Conservation (phyloP, 768 basidiomycete genomes). For the Mrakia blollopis region DNA sequence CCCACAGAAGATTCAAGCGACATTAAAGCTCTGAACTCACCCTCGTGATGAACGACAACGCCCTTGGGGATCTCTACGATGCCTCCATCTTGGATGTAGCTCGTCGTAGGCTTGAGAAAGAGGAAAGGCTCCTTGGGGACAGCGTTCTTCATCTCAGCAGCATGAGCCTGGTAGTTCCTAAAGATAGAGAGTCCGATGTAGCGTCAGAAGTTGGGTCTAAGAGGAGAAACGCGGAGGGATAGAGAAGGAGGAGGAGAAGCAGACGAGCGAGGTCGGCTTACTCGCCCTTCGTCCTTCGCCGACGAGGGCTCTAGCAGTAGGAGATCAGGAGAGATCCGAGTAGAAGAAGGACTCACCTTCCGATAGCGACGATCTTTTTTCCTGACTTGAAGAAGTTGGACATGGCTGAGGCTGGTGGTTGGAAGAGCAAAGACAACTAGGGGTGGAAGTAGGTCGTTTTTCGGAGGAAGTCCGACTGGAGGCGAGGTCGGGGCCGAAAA, state of each 20-base stretch:
- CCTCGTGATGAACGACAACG: constrained; percentile 84
- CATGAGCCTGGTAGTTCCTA: constrained; percentile 55
- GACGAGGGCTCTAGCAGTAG: too few species aligned
- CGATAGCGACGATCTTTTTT: constrained; percentile 75
- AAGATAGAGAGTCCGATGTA: too few species aligned
- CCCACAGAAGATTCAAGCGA: too few species aligned
- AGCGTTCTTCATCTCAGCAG: constrained; percentile 84
- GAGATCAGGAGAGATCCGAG: not conserved
- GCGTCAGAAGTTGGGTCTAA: constrained; percentile 29
- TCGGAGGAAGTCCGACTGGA: too few species aligned
- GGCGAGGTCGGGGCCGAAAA: too few species aligned
- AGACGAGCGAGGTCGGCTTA: not conserved
- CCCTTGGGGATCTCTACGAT: constrained; percentile 80
- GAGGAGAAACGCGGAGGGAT: constrained; percentile 60
- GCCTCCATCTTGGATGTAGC: constrained; percentile 72
- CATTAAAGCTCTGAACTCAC: constrained; percentile 45
- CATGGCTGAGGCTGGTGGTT: constrained; percentile 1
- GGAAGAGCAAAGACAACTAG: not conserved
- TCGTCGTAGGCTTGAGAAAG: constrained; percentile 94
- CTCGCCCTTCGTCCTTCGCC: not conserved
- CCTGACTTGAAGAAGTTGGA: constrained; percentile 24
- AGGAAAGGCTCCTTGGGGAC: constrained; percentile 94
- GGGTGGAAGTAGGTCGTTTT: not conserved
- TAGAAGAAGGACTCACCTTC: constrained; percentile 49
- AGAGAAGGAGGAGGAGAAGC: constrained; percentile 1